Conservation (phyloP, 2,329 filamentous ascomycete genomes). For the Mycocentrospora acerina region DNA sequence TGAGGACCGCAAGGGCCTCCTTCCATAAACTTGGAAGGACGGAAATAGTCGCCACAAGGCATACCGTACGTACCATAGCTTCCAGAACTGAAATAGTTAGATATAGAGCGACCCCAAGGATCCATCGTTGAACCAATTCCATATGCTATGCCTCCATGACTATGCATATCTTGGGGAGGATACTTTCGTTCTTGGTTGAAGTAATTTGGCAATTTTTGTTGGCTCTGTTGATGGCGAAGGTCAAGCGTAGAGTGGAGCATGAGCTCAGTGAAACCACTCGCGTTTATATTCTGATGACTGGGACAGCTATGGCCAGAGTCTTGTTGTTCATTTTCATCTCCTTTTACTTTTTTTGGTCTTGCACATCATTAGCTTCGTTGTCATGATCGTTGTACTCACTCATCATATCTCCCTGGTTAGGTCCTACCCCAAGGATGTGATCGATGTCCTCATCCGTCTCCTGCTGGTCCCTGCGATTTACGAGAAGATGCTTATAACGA, state of each 20-base stretch:
- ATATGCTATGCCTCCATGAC: constrained; percentile 3
- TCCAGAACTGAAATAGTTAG: constrained; percentile 2
- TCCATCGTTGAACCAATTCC: constrained; percentile 3
- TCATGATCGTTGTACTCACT: constrained; percentile 6
- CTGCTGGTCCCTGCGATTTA: constrained; percentile 16
- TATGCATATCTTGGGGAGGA: constrained; percentile 2
- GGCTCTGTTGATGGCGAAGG: constrained; percentile 2
- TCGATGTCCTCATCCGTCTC: constrained; percentile 26
- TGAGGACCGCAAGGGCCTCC: constrained; percentile 1
- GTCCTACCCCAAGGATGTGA: constrained; percentile 15
- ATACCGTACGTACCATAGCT: neutral
- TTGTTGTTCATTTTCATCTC: constrained; percentile 5
- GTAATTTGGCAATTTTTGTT: constrained; percentile 4
- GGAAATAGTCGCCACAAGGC: neutral
- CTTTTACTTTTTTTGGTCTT: neutral
- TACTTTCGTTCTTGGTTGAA: neutral
- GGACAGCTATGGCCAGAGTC: constrained; percentile 5
- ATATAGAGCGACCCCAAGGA: constrained; percentile 7
- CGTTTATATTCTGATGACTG: constrained; percentile 4
- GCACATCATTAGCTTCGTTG: constrained; percentile 1
- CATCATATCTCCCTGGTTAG: constrained; percentile 8
- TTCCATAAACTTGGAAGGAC: neutral
- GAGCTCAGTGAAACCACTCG: constrained; percentile 10
- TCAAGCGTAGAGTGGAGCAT: constrained; percentile 3
- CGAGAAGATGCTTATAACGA: constrained; percentile 34